Percentiles rank a stretch among this genome's conserved stretches.
These are phyloP conservation scores for Jatropha podagrica DNA, from an alignment of 441 rosid genomes.

Conservation along the genomic window DNA sequence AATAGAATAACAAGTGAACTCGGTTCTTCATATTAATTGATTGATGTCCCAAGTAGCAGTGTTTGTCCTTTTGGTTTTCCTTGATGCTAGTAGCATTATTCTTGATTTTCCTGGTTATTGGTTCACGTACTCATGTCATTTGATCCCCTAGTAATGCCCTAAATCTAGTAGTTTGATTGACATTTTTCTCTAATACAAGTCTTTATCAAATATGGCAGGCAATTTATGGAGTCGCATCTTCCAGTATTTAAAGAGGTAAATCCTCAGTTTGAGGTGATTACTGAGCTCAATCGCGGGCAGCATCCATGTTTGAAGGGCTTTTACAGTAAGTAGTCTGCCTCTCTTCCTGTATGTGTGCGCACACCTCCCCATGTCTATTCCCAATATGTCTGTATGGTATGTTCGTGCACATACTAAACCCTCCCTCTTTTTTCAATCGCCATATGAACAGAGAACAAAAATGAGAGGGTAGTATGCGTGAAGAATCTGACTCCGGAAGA, in stretches of 20 bases:
- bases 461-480: conserved; percentile 76
- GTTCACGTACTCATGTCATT: background rate
- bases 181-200: background rate
- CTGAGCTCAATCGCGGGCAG: conserved; percentile 78
- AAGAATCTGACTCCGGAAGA: conserved; percentile 75
- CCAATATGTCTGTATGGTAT: background rate
- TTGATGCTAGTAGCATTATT: background rate
- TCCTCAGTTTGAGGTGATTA: conserved; percentile 75
- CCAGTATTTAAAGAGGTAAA: conserved; percentile 59
- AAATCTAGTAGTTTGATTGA: background rate
- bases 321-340: conserved; percentile 47
- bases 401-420: background rate
- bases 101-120: background rate
- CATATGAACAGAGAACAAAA: conserved; percentile 55
- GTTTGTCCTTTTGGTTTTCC: background rate
- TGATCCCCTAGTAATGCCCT: background rate
- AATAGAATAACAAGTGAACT: background rate
- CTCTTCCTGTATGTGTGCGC: background rate
- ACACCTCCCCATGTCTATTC: background rate
- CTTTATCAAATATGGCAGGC: conserved; percentile 37
- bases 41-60: background rate
- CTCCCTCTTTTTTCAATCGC: background rate
- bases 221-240: conserved; percentile 79
- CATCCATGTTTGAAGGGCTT: conserved; percentile 83
- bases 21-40: background rate